phyloP scores from a whole-genome alignment of 805 yeast species.

The Metschnikowia lochheadii region DNA sequence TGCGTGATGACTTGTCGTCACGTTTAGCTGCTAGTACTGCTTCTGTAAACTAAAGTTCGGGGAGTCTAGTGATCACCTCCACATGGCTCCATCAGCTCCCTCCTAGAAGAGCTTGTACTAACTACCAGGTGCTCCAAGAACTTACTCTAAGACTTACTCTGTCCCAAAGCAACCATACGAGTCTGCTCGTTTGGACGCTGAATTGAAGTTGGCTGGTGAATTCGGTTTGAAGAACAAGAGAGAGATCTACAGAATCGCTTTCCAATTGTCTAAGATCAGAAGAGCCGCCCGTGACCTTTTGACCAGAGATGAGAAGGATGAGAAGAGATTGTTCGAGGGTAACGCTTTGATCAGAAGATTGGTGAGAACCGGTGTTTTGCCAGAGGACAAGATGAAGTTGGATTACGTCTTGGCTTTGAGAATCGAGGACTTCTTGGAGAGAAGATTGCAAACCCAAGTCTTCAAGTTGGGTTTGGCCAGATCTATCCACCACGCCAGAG shows the following conservation, averaged over 20 bases:
- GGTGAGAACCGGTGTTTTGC: constrained; percentile 96
- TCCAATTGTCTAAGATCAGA: constrained; percentile 98
- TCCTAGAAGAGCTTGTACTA: constrained; percentile 18
- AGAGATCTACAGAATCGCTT: constrained; percentile 99
- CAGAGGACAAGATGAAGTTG: constrained; percentile 99
- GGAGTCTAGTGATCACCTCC: neutral
- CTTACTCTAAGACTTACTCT: constrained; percentile 98
- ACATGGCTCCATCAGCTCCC: neutral
- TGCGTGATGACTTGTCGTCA: neutral
- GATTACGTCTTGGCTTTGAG: constrained; percentile 99
- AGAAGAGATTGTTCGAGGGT: constrained; percentile 99
- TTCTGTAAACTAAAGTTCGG: constrained; percentile 1
- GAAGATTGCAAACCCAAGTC: constrained; percentile 99
- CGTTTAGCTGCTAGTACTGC: neutral
- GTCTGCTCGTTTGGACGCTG: constrained; percentile 99
- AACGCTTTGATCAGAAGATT: constrained; percentile 99
- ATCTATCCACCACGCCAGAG: constrained; percentile 99
- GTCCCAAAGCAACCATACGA: constrained; percentile 99
- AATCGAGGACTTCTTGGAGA: constrained; percentile 98
- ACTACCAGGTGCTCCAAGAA: constrained; percentile 90
- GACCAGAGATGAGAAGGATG: constrained; percentile 99
- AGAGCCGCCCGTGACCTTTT: constrained; percentile 99
- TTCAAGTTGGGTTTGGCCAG: constrained; percentile 99
- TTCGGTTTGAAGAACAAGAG: constrained; percentile 99
- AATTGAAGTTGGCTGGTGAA: constrained; percentile 99